Percentiles rank a stretch among this genome's conserved stretches.
These are phyloP conservation scores for Colletotrichum eremochloae DNA, from an alignment of 2,329 filamentous ascomycete species.

Conservation along the genomic window DNA sequence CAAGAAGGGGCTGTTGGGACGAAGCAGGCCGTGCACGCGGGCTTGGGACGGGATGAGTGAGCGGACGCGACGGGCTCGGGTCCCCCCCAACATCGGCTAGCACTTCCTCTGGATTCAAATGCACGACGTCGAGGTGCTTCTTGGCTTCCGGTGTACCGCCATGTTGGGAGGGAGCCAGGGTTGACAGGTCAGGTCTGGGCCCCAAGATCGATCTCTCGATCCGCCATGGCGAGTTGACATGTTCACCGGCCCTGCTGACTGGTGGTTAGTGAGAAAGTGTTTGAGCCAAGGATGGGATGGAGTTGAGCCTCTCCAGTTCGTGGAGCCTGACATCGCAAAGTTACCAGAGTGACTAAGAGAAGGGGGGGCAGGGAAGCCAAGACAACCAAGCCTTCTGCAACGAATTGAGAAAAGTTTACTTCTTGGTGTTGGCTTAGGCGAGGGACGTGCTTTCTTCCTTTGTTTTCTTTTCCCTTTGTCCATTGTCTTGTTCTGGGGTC, in stretches of 20 bases:
- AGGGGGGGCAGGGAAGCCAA: constrained; percentile 11
- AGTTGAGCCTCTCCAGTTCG: neutral
- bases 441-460: neutral
- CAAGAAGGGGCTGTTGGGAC: constrained; percentile 5
- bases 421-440: neutral
- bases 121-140: constrained; percentile 15
- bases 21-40: neutral
- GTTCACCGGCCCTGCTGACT: neutral
- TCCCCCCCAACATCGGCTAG: neutral
- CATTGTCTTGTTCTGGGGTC: neutral
- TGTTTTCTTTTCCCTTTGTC: neutral
- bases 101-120: neutral
- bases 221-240: neutral
- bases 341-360: neutral
- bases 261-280: neutral
- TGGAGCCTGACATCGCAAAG: neutral
- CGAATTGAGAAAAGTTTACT: constrained; percentile 13
- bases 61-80: constrained; percentile 7
- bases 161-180: neutral
- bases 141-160: constrained; percentile 20
- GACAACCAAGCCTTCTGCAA: constrained; percentile 11
- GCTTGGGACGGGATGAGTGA: constrained; percentile 2
- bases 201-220: neutral
- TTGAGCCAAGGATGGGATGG: constrained; percentile 2
- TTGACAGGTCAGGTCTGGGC: neutral